Evolutionary conservation across 2,329 filamentous ascomycete species (phyloP), one percentile per base, ranked within the genome.

Genomic region (Harringtonia aguacate): DNA sequence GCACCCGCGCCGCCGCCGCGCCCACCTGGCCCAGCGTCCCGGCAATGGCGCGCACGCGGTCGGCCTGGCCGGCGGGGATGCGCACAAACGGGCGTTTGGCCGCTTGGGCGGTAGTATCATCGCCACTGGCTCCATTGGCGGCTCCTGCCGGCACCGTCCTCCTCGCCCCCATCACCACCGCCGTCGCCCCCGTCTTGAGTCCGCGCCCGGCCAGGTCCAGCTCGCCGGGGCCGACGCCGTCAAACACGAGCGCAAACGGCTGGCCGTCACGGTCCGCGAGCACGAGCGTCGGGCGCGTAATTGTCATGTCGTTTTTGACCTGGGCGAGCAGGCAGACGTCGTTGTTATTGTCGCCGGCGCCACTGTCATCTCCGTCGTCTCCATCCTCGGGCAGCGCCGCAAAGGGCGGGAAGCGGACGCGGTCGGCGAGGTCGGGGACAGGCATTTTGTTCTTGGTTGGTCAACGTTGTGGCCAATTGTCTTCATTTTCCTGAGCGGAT

Each of bases 281-380:
- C 41, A 72, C 64, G 2, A 72, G 61, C 4, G 69, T 73, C 7
- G 69, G 69, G 49, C 70, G 66, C 18, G 61, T 71, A 50, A 73
- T 68, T 34, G 69, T 67, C 56, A 65, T 66, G 56, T 70, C 61
- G 48, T 70, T 61, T 47, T 65, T 65, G 44, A 71, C 58, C 45
- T 70, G 62, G 33, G 64, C 24, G 38, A 43, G 15, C 29, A 44
- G 33, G 39, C 27, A 17, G 39, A 27, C 8, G 33, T 22, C 12
- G 36, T 17, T 44, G 30, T 31, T 36, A 21, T 38, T 36, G 17
- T 39, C 44, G n/a, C n/a, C 20, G n/a, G 8, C 36, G 36, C n/a
- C 22, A 36, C 44, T 41, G 43, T 22, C 31, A 41, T 39, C 18
- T 45, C 46, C 12, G 7, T 6, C 24, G 24, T 27, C 47, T 15